A percentile compares a stretch with the other conserved stretches of the same genome.
phyloP scores from a whole-genome alignment of 2,329 filamentous ascomycete species.

The Colletotrichum sp. region DNA sequence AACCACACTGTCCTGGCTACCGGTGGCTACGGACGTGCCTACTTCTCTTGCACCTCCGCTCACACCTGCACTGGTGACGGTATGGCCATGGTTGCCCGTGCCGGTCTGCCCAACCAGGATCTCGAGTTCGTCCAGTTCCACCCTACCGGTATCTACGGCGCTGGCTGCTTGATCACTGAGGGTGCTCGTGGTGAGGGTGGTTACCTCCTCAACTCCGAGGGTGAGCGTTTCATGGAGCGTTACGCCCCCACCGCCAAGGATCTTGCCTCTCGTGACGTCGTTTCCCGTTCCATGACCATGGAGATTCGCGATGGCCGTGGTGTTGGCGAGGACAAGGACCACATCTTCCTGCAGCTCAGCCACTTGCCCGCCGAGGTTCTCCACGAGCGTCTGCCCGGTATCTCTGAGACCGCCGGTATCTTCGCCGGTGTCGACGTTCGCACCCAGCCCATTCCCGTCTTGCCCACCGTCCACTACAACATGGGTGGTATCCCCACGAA shows the following conservation, averaged over 20 bases:
- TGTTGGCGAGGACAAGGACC: conserved; percentile 96
- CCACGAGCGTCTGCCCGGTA: conserved; percentile 95
- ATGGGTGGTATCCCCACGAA: conserved; percentile 99
- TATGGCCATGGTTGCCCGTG: conserved; percentile 99
- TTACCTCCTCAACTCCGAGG: conserved; percentile 96
- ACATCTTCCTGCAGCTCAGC: conserved; percentile 97
- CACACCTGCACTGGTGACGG: conserved; percentile 99
- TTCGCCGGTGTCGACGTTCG: conserved; percentile 97
- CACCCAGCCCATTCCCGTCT: conserved; percentile 95
- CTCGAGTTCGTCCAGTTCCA: conserved; percentile 99
- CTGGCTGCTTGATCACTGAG: conserved; percentile 97
- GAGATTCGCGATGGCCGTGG: conserved; percentile 97
- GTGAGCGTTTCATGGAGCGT: conserved; percentile 99
- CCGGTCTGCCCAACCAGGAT: conserved; percentile 98
- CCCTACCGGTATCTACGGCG: conserved; percentile 98
- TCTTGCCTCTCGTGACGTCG: conserved; percentile 93
- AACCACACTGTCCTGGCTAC: conserved; percentile 98
- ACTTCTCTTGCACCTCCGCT: conserved; percentile 97
- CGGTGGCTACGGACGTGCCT: conserved; percentile 95
- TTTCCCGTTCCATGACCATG: conserved; percentile 97
- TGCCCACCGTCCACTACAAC: conserved; percentile 99
- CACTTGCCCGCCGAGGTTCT: conserved; percentile 92
- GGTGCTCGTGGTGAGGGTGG: conserved; percentile 97
- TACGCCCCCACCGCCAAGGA: conserved; percentile 98
- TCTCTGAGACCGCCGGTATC: conserved; percentile 97